Base-by-base conservation (phyloP, 2,329 filamentous ascomycete genomes). In the Paecilomyces dactylethromorphus region DNA sequence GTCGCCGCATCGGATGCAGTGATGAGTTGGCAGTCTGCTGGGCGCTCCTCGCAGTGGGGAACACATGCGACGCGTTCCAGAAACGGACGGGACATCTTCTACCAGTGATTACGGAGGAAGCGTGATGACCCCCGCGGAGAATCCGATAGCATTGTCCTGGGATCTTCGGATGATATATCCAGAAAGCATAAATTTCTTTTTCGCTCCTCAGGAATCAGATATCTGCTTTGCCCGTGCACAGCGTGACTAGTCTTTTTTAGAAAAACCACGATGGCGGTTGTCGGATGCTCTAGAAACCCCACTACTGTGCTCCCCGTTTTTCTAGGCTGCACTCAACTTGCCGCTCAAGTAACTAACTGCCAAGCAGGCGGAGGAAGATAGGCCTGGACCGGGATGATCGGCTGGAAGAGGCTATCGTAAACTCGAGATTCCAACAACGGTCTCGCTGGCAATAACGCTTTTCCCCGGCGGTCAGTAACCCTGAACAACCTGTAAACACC, bases 21-120 rank as follows among this genome's bases (percentile, higher is more conserved):
- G 86, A 88, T 89, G 87, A 86, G 87, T 84, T 89, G 87, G 85
- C 87, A 89, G 75, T 84, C 54, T 83, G 78, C 78, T 82, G 79
- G 78, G 81, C 78, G 80, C 81, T 82, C 80, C 79, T 72, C 69
- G 57, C 49, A 75, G 73, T 73, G 74, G 76, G 79, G 74, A 76
- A 76, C 70, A 75, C 77, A 79, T 79, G 78, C 74, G 72, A 71
- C 76, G 65, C 66, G 69, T 66, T 69, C 71, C 69, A 66, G 68
- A 73, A 74, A 68, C 65, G 70, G 72, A 61, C 69, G 69, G 69
- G 66, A 66, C 65, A 65, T 57, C 55, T 58, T 63, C 60, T 64
- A 61, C 58, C 62, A 64, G 60, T 21, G 50, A 52, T 52, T 52
- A 6, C 50, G 22, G 50, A 52, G 50, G 11, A 21, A 29, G 22